Conservation (phyloP, 352 stramenopile genomes). For the Phytophthora brassicae region DNA sequence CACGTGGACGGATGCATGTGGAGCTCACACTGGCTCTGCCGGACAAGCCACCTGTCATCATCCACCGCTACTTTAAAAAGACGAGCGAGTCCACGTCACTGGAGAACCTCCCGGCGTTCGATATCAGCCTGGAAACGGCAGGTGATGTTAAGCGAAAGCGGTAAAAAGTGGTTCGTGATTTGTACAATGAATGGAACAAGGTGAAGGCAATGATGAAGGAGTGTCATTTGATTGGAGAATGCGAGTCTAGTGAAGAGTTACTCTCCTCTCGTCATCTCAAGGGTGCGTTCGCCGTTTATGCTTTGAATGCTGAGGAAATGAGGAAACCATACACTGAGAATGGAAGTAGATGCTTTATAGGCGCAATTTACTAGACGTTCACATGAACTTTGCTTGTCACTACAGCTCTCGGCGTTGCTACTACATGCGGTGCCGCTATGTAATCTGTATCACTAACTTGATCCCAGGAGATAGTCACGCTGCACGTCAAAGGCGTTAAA, state of each 20-base stretch:
- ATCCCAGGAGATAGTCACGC: slow-evolving; percentile 59
- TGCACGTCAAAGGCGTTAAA: slow-evolving; percentile 84
- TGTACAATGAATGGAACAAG: slow-evolving; percentile 9
- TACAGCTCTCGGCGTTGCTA: slow-evolving; percentile 16
- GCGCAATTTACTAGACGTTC: slow-evolving; percentile 32
- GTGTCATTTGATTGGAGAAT: neutral
- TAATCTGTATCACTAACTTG: slow-evolving; percentile 28
- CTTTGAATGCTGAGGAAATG: too few species aligned
- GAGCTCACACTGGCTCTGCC: slow-evolving; percentile 76
- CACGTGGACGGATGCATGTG: slow-evolving; percentile 80
- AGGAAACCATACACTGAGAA: slow-evolving; percentile 2
- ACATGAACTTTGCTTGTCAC: slow-evolving; percentile 27
- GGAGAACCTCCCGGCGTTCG: slow-evolving; percentile 86
- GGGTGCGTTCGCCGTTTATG: too few species aligned
- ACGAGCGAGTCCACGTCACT: slow-evolving; percentile 85
- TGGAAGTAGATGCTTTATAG: slow-evolving; percentile 34
- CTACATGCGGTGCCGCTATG: slow-evolving; percentile 12
- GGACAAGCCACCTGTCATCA: slow-evolving; percentile 74
- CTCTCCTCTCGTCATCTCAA: neutral
- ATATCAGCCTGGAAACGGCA: slow-evolving; percentile 81
- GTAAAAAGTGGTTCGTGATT: slow-evolving; percentile 35
- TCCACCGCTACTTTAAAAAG: slow-evolving; percentile 88
- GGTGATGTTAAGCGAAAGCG: slow-evolving; percentile 87
- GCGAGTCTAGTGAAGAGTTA: neutral
- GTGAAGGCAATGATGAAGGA: neutral